Base-by-base conservation (phyloP, 768 basidiomycete species). In the Exidia glandulosa region DNA sequence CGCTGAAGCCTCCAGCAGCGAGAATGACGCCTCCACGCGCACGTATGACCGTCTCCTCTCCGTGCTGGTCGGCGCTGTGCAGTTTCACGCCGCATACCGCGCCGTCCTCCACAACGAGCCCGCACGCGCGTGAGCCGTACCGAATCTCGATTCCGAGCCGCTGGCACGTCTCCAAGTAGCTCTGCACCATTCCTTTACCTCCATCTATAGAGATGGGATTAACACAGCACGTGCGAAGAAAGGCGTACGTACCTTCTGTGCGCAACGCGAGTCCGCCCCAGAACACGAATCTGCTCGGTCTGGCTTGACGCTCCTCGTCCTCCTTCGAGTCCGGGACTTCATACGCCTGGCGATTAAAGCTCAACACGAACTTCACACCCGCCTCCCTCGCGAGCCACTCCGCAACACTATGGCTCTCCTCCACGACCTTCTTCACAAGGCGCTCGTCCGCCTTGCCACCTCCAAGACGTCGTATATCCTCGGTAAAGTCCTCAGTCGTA, bases 191-290 rank as follows among this genome's bases (percentile, higher is more conserved):
- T 2, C 86, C 85, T 66, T 86, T 87, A 12, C 86, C 86, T 2
- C 85, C 85, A 37, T 81, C 80, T 58, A 19, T 7, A 7, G 19
- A 6, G 19, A 45, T 19, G 16, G 10, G 16, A 6, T 19, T 14
- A 10, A 45, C 12, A 14, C 9, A 3, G 9, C 5, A 45, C 6
- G 41, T 6, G 41, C 16, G 41, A 5, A 45, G 36, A 10, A 45
- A 45, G 19, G 16, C 10, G n/a, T n/a, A 45, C 41, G 41, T 23
- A 45, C 41, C 16, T 23, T 79, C 74, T n/a, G 81, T 80, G 63
- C 79, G 77, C 29, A 86, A 74, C 9, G 78, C 83, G 70, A 87
- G 70, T 5, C 85, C 86, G 25, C 86, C 85, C 85, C 85, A 87
- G 65, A 87, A 87, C 62, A 45, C 41, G 19, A 45, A 45, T 12